Percentiles rank a stretch among this genome's conserved stretches.
phyloP scores from a whole-genome alignment of 352 stramenopile genomes.

The Pythium biforme region DNA sequence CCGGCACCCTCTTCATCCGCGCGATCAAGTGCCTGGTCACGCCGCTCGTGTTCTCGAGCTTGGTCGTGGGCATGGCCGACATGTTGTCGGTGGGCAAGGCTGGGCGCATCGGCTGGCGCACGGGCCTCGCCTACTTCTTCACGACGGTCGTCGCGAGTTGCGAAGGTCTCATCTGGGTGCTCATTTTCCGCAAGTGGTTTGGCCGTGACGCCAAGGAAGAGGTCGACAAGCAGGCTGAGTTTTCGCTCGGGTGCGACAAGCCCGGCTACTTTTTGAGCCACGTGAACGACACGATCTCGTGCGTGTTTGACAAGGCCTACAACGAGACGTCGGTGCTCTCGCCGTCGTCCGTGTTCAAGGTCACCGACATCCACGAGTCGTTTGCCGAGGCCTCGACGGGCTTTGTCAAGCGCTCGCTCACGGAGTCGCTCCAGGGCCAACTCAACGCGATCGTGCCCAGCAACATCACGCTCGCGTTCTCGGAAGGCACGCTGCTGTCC shows the following conservation, averaged over 20 bases:
- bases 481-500: slow-evolving; percentile 17
- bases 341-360: slow-evolving; percentile 21
- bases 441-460: slow-evolving; percentile 14
- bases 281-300: slow-evolving; percentile 22
- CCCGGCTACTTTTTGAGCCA: slow-evolving; percentile 27
- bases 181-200: slow-evolving; percentile 22
- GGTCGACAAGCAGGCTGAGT: slow-evolving; percentile 2
- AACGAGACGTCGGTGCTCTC: slow-evolving; percentile 21
- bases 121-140: slow-evolving; percentile 28
- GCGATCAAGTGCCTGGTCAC: slow-evolving; percentile 48
- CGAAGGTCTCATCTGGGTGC: slow-evolving; percentile 20
- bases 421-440: slow-evolving; percentile 15
- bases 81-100: slow-evolving; percentile 39
- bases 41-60: slow-evolving; percentile 42
- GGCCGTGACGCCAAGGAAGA: slow-evolving; percentile 8
- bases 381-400: slow-evolving; percentile 15
- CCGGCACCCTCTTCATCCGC: slow-evolving; percentile 42
- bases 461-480: slow-evolving; percentile 19
- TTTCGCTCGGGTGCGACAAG: slow-evolving; percentile 25
- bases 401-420: slow-evolving; percentile 20
- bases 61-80: slow-evolving; percentile 41
- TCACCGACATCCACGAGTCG: slow-evolving; percentile 26
- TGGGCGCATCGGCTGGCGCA: slow-evolving; percentile 34
- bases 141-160: slow-evolving; percentile 17
- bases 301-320: slow-evolving; percentile 20